Percentiles rank a stretch among this genome's conserved stretches.
These are phyloP conservation scores for Haplosporangium sp. DNA, from an alignment of 371 early-diverging fungal genomes.

Conservation along the genomic window DNA sequence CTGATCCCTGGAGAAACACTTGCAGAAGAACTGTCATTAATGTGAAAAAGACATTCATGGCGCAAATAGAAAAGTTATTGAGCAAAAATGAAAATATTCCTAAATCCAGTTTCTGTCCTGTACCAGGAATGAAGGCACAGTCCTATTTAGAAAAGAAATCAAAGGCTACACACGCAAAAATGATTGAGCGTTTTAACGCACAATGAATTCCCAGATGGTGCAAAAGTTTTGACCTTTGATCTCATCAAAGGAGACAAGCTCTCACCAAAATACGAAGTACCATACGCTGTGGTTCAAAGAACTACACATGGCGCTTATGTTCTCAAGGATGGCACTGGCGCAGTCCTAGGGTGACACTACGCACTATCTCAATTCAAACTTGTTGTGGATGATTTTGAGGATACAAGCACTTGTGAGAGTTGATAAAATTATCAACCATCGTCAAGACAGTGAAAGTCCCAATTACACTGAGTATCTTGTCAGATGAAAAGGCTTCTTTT, in stretches of 20 bases:
- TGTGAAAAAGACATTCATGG: too few relatives aligned
- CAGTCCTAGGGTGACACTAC: not conserved
- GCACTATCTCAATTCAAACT: slow-evolving; percentile 14
- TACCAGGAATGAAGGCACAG: too few relatives aligned
- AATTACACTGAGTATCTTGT: slow-evolving; percentile 7
- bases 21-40: not conserved
- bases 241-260: slow-evolving; percentile 6
- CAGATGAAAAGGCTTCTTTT: slow-evolving; percentile 5
- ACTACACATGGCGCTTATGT: slow-evolving; percentile 5
- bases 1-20: not conserved
- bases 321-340: slow-evolving; percentile 1
- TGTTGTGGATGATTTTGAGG: not conserved
- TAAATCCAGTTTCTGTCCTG: too few relatives aligned
- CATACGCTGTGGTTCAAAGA: slow-evolving; percentile 2
- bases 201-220: slow-evolving; percentile 16
- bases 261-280: slow-evolving; percentile 2
- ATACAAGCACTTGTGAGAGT: slow-evolving; percentile 1
- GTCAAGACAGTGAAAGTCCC: not conserved
- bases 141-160: too few relatives aligned
- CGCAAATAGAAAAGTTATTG: too few relatives aligned
- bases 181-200: too few relatives aligned
- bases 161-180: too few relatives aligned
- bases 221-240: slow-evolving; percentile 15
- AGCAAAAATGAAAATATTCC: too few relatives aligned
- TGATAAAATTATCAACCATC: slow-evolving; percentile 8